Percentiles rank a stretch among this genome's conserved stretches.
These are phyloP conservation scores for Hordeum pubiflorum DNA, from an alignment of 202 grass and related monocot genomes.

Conservation along the genomic window DNA sequence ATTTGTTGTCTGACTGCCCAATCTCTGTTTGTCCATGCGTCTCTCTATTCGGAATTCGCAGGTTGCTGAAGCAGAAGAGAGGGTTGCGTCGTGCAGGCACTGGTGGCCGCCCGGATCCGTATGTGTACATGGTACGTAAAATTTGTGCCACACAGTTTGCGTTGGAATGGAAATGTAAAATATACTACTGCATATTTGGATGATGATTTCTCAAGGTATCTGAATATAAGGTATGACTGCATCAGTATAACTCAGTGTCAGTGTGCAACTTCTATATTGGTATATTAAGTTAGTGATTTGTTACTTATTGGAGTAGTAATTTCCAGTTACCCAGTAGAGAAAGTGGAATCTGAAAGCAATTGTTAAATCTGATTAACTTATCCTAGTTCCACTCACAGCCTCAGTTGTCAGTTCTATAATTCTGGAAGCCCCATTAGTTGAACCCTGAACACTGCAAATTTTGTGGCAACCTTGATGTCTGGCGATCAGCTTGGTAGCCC, in stretches of 20 bases:
- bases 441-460: background rate
- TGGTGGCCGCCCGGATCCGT: conserved; percentile 30
- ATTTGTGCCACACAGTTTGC: background rate
- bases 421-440: background rate
- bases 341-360: background rate
- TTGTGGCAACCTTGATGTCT: background rate
- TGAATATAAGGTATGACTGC: background rate
- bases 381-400: background rate
- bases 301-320: background rate
- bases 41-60: background rate
- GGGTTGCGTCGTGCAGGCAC: conserved; percentile 28
- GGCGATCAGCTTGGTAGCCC: background rate
- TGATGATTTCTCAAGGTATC: background rate
- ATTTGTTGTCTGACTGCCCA: background rate
- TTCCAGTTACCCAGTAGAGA: background rate
- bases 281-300: background rate
- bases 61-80: conserved; percentile 35
- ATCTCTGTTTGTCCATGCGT: background rate
- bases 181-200: background rate
- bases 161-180: background rate
- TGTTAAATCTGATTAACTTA: background rate
- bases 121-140: conserved; percentile 44
- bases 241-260: background rate
- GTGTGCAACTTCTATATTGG: background rate
- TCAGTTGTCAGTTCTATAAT: background rate